phyloP scores from a whole-genome alignment of 2,329 filamentous ascomycete genomes.

The Aspergillus aculeatinus region DNA sequence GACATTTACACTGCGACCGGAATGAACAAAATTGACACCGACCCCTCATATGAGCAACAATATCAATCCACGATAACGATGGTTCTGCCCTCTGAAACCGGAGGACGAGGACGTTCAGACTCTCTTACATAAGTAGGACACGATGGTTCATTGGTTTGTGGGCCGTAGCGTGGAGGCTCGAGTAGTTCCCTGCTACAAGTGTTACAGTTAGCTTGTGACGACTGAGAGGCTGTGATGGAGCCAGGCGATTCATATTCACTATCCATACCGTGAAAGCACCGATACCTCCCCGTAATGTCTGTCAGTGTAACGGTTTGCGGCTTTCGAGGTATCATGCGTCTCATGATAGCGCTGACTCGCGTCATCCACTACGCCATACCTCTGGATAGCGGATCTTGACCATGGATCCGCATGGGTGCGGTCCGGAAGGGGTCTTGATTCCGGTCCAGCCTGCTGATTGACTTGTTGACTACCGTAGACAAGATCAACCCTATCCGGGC shows the following conservation, averaged over 20 bases:
- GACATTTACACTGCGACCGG: constrained; percentile 9
- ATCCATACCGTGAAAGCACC: constrained; percentile 26
- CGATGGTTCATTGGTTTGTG: constrained; percentile 22
- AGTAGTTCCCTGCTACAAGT: constrained; percentile 15
- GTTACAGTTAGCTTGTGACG: constrained; percentile 11
- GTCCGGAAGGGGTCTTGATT: constrained; percentile 14
- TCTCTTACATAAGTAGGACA: constrained; percentile 26
- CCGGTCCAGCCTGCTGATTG: constrained; percentile 15
- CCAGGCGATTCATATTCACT: not conserved
- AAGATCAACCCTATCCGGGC: constrained; percentile 12
- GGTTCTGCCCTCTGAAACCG: constrained; percentile 22
- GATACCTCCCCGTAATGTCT: constrained; percentile 13
- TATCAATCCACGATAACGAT: constrained; percentile 33
- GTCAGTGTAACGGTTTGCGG: constrained; percentile 15
- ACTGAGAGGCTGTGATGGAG: not conserved
- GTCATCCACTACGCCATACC: constrained; percentile 16
- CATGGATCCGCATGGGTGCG: constrained; percentile 14
- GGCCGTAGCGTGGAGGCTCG: constrained; percentile 15
- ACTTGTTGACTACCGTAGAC: constrained; percentile 10
- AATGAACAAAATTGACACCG: not conserved
- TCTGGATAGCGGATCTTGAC: constrained; percentile 13
- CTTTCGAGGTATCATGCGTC: constrained; percentile 11
- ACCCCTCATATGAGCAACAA: not conserved
- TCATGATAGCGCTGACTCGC: constrained; percentile 4
- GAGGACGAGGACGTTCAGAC: constrained; percentile 21